Evolutionary conservation across 2,329 filamentous ascomycete genomes (phyloP).

Genomic region (Ceratocystis diversiconidia): DNA sequence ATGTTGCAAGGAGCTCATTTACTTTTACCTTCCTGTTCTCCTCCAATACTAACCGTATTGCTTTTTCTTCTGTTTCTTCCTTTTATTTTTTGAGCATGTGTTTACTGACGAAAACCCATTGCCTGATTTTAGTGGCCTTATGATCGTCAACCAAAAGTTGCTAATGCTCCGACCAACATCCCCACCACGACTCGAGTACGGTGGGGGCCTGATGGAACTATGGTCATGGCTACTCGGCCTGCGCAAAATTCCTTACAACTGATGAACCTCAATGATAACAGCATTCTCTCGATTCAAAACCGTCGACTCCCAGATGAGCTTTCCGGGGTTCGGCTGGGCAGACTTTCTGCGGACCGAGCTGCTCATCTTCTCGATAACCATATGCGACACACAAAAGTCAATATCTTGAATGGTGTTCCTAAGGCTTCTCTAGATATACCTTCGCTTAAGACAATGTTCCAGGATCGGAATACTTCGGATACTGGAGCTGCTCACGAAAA

Average conservation of each 20-base stretch:
- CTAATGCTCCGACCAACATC: constrained; percentile 22
- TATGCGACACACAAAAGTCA: constrained; percentile 40
- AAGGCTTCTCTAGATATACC: constrained; percentile 34
- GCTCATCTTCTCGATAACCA: constrained; percentile 42
- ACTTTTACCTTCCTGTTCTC: not conserved
- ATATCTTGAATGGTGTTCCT: constrained; percentile 44
- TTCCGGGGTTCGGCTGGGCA: constrained; percentile 50
- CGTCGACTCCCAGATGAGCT: constrained; percentile 47
- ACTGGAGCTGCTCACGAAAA: constrained; percentile 48
- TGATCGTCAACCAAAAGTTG: constrained; percentile 59
- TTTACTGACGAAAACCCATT: not conserved
- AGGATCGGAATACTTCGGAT: constrained; percentile 29
- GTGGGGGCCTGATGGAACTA: constrained; percentile 61
- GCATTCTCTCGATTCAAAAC: constrained; percentile 34
- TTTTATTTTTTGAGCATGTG: not conserved
- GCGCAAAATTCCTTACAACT: constrained; percentile 14
- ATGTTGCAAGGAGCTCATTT: not conserved
- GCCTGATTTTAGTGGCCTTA: constrained; percentile 60
- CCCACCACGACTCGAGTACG: constrained; percentile 45
- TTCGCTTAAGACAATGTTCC: constrained; percentile 29
- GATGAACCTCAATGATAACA: constrained; percentile 1
- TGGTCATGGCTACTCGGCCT: constrained; percentile 41
- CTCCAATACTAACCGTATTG: not conserved
- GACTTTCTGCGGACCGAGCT: constrained; percentile 44
- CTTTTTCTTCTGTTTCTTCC: not conserved